Base-by-base conservation (phyloP, 306 rosid genomes). In the Lagenaria siceraria region DNA sequence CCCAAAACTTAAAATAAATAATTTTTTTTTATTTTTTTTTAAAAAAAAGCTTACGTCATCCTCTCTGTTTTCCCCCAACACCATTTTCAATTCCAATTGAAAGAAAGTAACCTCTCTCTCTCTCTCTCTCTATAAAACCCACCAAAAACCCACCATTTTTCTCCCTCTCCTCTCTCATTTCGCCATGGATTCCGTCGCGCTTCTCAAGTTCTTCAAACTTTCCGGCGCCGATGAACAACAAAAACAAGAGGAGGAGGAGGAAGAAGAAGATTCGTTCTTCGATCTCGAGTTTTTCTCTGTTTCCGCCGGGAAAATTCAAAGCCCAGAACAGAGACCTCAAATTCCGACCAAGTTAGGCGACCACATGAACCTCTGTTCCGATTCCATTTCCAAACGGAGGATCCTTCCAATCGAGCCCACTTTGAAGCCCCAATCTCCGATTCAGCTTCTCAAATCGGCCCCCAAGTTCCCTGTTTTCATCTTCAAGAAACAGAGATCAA, bases 371-470 rank as follows among this genome's bases (percentile, higher is more conserved):
- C 74, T 40, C 33, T 68, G 33, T 21, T 68, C 74, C 35, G 96
- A 94, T 68, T 79, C 91, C 2, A 86, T 92, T 48, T 92, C 97
- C 1, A 90, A 89, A 73, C 79, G 99, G 8, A 95, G 89, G 83
- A 77, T 95, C 49, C 93, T 90, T 40, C 99, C 97, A 0, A 81
- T 95, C 10, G 96, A 90, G n/a, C 92, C 93, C 31, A 61, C 58
- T 38, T 82, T 87, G 11, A 95, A 89, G 76, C 97, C 97, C 25
- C 99, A 95, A 29, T 92, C 96, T 5, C 93, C 99, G n/a, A 95
- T 92, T 52, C 81, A 97, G 14, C 84, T 90, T 19, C 95, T 92
- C 21, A 94, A 85, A 88, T 90, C 98, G 10, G 88, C 96, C 1
- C 98, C 95, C 0, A 94, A 85, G 40, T 86, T 94, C 78, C 83